Conservation (phyloP, 352 stramenopile genomes). For the Globisporangium carolinianum region DNA sequence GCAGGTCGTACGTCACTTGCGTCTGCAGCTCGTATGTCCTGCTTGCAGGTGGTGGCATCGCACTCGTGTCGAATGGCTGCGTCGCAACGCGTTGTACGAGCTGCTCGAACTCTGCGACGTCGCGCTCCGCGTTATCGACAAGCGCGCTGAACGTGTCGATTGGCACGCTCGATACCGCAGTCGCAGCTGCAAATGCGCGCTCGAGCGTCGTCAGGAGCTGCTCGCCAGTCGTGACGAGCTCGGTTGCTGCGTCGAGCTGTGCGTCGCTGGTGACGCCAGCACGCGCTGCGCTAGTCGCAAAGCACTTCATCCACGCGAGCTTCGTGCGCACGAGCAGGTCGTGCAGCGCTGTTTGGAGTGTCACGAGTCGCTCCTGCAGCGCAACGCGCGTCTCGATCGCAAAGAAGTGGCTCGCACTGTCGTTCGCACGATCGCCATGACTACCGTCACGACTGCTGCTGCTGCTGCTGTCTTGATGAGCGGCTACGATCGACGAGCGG, state of each 20-base stretch:
- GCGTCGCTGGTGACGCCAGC: not conserved
- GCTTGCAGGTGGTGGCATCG: not conserved
- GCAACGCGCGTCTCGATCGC: slow-evolving; percentile 43
- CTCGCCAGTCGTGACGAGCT: slow-evolving; percentile 42
- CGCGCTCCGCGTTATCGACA: slow-evolving; percentile 28
- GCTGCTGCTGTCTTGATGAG: not conserved
- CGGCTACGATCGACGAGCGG: not conserved
- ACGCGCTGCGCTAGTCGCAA: slow-evolving; percentile 3
- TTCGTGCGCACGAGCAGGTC: slow-evolving; percentile 43
- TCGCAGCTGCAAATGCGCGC: slow-evolving; percentile 32
- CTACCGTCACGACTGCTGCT: not conserved
- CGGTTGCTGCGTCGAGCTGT: slow-evolving; percentile 7
- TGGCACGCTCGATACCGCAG: slow-evolving; percentile 16
- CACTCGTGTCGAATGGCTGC: not conserved
- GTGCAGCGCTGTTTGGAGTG: not conserved
- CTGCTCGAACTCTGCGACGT: slow-evolving; percentile 31
- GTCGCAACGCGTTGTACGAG: slow-evolving; percentile 23
- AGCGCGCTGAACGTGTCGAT: slow-evolving; percentile 43
- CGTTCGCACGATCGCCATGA: not conserved
- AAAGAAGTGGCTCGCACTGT: slow-evolving; percentile 40
- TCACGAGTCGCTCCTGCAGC: slow-evolving; percentile 28
- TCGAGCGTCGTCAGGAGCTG: slow-evolving; percentile 27
- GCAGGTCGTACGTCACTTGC: slow-evolving; percentile 33
- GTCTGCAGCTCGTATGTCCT: slow-evolving; percentile 2
- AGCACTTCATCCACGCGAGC: slow-evolving; percentile 63